Evolutionary conservation across 192 early-diverging fungal genomes (phyloP), one percentile per base, ranked within the genome.

Genomic region (Gamsiella multidivaricata): DNA sequence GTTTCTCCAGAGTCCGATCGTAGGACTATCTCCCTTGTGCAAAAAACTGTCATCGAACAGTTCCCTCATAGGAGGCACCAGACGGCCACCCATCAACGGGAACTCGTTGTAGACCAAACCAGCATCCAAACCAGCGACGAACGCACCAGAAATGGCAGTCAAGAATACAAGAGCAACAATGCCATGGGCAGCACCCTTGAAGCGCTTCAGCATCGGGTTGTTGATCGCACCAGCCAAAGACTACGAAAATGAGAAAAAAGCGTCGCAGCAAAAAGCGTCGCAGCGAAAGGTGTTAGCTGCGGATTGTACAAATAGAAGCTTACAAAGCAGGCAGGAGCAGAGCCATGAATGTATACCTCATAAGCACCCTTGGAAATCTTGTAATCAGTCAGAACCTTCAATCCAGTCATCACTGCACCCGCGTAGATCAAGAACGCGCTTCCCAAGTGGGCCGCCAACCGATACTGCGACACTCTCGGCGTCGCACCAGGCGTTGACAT

Each of bases 41-140:
- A 85, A 70, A 49, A 83, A 91, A 25, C 80, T 42, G 28, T 61
- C 54, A 9, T 86, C 83, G 69, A 74, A 85, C 15, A 94, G 85
- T 56, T 94, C 91, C 4, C 80, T 71, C 26, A 76, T 82, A 15
- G 91, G 91, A 34, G 96, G 97, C 18, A 95, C 80, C n/a, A 95
- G 63, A 10, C 90, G 87, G 31, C 85, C 83, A 52, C 95, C 97
- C 97, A 99, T 99, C 51, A 86, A 84, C 3, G 97, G 97, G 76
- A 95, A 99, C 85, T 96, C 95, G 83, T 99, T 96, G 86, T 98
- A 99, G 52, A 98, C 88, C 28, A 99, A 82, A 10, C 97, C 97
- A 34, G 97, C 97, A 74, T 99, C 97, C 26, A 99, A 84, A 18
- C 97, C 97, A 43, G 97, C 97, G 10, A 99, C 97, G 79, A 97